Evolutionary conservation across 495 filamentous ascomycete species (phyloP).

Genomic region (Penicillium egyptiacum): DNA sequence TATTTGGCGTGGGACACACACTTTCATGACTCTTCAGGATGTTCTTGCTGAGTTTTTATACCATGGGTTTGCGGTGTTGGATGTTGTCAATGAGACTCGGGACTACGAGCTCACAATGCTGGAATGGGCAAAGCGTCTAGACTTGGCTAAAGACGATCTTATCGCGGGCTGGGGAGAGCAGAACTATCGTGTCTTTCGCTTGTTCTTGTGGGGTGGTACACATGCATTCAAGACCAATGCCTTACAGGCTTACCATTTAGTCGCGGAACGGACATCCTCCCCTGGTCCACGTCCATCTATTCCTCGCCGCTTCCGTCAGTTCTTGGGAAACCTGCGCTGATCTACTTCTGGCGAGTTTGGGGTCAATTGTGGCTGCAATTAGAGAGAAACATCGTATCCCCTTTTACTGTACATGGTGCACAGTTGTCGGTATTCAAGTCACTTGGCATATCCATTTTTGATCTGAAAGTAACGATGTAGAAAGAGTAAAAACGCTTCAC

Average conservation of each 20-base stretch:
- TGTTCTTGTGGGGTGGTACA: conserved; percentile 18
- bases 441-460: no score
- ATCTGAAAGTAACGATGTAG: no score
- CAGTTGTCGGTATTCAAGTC: no score
- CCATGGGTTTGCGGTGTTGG: conserved; percentile 17
- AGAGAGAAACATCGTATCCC: neutral
- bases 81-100: conserved; percentile 11
- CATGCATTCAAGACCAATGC: conserved; percentile 15
- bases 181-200: conserved; percentile 17
- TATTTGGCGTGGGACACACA: conserved; percentile 23
- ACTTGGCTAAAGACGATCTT: conserved; percentile 13
- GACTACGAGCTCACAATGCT: conserved; percentile 23
- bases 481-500: no score
- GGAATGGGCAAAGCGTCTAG: conserved; percentile 20
- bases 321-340: conserved; percentile 13
- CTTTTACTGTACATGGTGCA: no score
- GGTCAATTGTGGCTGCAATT: neutral
- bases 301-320: conserved; percentile 7
- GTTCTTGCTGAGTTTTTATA: conserved; percentile 18
- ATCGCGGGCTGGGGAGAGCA: conserved; percentile 19
- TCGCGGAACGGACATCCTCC: conserved; percentile 14
- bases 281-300: conserved; percentile 15
- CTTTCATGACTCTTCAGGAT: conserved; percentile 21
- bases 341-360: conserved; percentile 9
- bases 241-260: conserved; percentile 20